These are phyloP conservation scores for Kodamaea sagamina DNA, from an alignment of 805 yeast genomes.

Conservation along the genomic window DNA sequence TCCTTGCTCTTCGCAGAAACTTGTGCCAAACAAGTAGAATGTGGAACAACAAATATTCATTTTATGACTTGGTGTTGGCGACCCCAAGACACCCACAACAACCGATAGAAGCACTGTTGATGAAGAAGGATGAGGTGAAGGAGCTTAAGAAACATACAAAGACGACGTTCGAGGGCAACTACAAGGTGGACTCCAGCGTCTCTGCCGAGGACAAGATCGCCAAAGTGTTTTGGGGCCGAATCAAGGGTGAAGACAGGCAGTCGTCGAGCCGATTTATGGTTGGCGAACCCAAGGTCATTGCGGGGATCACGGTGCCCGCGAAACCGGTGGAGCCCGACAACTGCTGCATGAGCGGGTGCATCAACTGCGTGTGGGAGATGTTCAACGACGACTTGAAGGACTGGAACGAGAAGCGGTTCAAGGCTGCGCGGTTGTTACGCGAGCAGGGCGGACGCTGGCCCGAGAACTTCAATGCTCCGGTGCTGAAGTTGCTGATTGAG, in stretches of 20 bases:
- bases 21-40: not conserved
- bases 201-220: conserved; percentile 51
- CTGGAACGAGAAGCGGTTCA: conserved; percentile 63
- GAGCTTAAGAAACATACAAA: conserved; percentile 23
- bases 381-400: conserved; percentile 84
- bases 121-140: conserved; percentile 22
- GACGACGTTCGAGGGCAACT: conserved; percentile 35
- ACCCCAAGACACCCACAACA: conserved; percentile 37
- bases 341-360: conserved; percentile 97
- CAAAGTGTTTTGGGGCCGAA: conserved; percentile 56
- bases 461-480: conserved; percentile 43
- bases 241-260: conserved; percentile 52
- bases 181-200: conserved; percentile 24
- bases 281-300: conserved; percentile 40
- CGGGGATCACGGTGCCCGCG: conserved; percentile 78
- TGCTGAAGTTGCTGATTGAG: conserved; percentile 28
- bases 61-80: conserved; percentile 38
- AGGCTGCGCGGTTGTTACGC: conserved; percentile 52
- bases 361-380: conserved; percentile 95
- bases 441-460: conserved; percentile 48
- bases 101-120: conserved; percentile 34
- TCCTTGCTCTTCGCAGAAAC: conserved; percentile 1
- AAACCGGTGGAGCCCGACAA: conserved; percentile 89
- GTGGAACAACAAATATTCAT: conserved; percentile 23
- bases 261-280: conserved; percentile 38